Conservation (phyloP, 2,329 filamentous ascomycete genomes). For the Venturia asperata region DNA sequence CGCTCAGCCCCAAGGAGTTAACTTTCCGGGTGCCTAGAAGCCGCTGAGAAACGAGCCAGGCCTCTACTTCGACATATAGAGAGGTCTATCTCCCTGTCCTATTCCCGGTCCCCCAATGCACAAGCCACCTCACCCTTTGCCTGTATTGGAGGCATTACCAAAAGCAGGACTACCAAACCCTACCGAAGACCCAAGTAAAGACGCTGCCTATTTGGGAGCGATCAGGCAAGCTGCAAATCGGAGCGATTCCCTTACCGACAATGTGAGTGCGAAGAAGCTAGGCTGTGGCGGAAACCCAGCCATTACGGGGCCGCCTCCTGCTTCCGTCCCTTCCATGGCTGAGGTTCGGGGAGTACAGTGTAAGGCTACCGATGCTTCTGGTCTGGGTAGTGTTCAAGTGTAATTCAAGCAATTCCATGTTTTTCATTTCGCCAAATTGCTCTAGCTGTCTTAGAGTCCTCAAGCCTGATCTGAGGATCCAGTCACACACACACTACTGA, state of each 20-base stretch:
- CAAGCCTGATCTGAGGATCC: too few species aligned
- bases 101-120: conserved; percentile 29
- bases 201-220: conserved; percentile 8
- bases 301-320: conserved; percentile 13
- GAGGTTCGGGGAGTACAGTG: conserved; percentile 8
- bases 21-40: conserved; percentile 37
- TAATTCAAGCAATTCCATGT: neutral
- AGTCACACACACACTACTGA: too few species aligned
- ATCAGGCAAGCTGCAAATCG: neutral
- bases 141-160: neutral
- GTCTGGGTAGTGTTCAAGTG: conserved; percentile 1
- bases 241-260: neutral
- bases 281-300: conserved; percentile 14
- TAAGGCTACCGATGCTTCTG: conserved; percentile 8
- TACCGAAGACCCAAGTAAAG: conserved; percentile 14
- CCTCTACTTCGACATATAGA: conserved; percentile 35
- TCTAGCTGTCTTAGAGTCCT: too few species aligned
- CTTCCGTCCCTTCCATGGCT: conserved; percentile 8
- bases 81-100: conserved; percentile 28
- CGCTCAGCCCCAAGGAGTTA: conserved; percentile 28
- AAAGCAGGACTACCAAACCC: neutral
- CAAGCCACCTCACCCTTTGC: neutral
- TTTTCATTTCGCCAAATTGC: too few species aligned
- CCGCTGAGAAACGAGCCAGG: conserved; percentile 34
- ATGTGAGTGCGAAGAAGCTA: conserved; percentile 9